Percentiles rank a stretch among this genome's conserved stretches.
phyloP scores from a whole-genome alignment of 371 early-diverging fungal species.

The Mortierella polycephala region DNA sequence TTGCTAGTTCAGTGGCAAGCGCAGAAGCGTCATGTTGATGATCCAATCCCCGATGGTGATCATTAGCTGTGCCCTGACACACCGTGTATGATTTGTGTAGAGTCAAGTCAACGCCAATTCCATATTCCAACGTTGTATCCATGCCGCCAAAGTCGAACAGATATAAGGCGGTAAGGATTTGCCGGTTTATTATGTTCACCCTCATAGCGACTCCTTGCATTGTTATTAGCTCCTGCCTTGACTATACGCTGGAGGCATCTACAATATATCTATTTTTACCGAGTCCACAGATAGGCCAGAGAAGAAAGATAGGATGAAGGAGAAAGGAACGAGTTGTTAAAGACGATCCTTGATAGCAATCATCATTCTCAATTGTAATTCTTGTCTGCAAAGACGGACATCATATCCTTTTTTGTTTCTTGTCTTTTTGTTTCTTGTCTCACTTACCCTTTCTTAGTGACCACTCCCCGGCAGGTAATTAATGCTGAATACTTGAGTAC shows the following conservation, averaged over 20 bases:
- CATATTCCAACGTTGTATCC: no score
- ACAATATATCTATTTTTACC: slow-evolving; percentile 27
- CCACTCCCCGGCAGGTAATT: slow-evolving; percentile 59
- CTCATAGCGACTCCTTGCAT: background rate
- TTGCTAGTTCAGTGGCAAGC: no score
- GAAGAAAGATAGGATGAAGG: background rate
- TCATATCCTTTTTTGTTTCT: background rate
- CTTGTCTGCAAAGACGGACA: background rate
- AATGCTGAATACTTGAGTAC: slow-evolving; percentile 70
- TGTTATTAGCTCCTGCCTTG: no score
- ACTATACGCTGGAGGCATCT: slow-evolving; percentile 31
- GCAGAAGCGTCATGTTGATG: no score
- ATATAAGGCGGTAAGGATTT: background rate
- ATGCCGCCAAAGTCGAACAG: no score
- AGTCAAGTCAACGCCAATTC: no score
- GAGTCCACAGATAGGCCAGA: background rate
- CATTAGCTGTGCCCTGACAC: no score
- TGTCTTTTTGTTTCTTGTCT: no score
- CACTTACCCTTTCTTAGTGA: slow-evolving; percentile 67
- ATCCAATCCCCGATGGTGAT: no score
- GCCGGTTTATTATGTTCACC: background rate
- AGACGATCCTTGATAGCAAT: background rate
- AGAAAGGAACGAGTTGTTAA: background rate
- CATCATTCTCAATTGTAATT: background rate
- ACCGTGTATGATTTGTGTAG: no score